Conservation (phyloP, 805 yeast species). For the Metschnikowia colocasiae region DNA sequence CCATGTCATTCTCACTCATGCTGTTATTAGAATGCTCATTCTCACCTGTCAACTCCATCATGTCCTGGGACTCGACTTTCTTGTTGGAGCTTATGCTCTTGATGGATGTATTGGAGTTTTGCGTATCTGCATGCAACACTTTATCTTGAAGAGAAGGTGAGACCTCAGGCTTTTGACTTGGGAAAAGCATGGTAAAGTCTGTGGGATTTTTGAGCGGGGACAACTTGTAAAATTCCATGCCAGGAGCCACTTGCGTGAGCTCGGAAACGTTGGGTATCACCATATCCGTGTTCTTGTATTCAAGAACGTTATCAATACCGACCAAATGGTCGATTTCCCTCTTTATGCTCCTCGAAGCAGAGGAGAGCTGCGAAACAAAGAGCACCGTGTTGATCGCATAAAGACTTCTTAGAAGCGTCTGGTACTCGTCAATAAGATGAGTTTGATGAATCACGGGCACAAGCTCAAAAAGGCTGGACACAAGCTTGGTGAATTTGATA, state of each 20-base stretch:
- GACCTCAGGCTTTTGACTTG: conserved; percentile 10
- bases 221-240: conserved; percentile 14
- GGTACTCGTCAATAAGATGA: conserved; percentile 22
- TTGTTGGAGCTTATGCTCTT: background rate
- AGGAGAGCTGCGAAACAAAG: conserved; percentile 26
- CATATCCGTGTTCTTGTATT: conserved; percentile 12
- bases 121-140: conserved; percentile 1
- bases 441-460: conserved; percentile 33
- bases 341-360: conserved; percentile 20
- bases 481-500: conserved; percentile 24
- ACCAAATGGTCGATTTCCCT: conserved; percentile 33
- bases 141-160: background rate
- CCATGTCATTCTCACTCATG: background rate
- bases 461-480: conserved; percentile 28
- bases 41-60: background rate
- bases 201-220: conserved; percentile 31
- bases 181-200: conserved; percentile 34
- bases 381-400: conserved; percentile 27
- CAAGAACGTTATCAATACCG: conserved; percentile 27
- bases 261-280: conserved; percentile 21
- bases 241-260: conserved; percentile 30
- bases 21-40: background rate
- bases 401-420: conserved; percentile 25
- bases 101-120: background rate
- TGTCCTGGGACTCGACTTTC: background rate